A percentile compares a stretch with the other conserved stretches of the same genome.
Conservation (phyloP, 331 rosid species). For the Rhamnella rubrinervis region DNA sequence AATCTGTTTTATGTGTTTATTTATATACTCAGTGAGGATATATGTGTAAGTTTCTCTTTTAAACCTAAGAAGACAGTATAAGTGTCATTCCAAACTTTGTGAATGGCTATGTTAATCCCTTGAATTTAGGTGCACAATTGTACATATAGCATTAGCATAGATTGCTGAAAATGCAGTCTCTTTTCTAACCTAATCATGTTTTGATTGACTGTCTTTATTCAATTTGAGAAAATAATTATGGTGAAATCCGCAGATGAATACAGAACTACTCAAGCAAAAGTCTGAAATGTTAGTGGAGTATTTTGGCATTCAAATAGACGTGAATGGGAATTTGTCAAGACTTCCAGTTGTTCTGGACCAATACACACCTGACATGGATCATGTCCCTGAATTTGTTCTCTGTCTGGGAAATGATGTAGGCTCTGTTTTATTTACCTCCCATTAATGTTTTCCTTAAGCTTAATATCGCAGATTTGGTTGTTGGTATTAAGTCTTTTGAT, state of each 20-base stretch:
- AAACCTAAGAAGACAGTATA: no score
- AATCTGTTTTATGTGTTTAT: no score
- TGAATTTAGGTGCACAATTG: no score
- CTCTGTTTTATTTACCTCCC: slow-evolving; percentile 8
- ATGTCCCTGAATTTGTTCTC: slow-evolving; percentile 74
- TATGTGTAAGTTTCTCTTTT: no score
- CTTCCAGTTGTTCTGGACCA: slow-evolving; percentile 92
- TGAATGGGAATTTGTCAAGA: slow-evolving; percentile 67
- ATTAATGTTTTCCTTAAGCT: not conserved
- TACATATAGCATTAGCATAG: no score
- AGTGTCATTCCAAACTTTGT: no score
- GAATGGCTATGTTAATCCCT: no score
- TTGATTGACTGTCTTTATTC: no score
- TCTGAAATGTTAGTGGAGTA: slow-evolving; percentile 64
- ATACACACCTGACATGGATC: slow-evolving; percentile 97
- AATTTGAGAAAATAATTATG: not conserved
- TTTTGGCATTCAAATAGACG: slow-evolving; percentile 70
- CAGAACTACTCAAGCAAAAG: slow-evolving; percentile 65
- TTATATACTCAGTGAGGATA: no score
- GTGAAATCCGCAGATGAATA: slow-evolving; percentile 63
- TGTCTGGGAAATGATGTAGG: slow-evolving; percentile 89
- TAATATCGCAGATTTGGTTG: not conserved
- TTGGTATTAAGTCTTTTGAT: not conserved
- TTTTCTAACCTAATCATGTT: no score
- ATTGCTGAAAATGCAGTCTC: no score